Conservation (phyloP, 345 rosid species). For the Eutrema yunnanense region DNA sequence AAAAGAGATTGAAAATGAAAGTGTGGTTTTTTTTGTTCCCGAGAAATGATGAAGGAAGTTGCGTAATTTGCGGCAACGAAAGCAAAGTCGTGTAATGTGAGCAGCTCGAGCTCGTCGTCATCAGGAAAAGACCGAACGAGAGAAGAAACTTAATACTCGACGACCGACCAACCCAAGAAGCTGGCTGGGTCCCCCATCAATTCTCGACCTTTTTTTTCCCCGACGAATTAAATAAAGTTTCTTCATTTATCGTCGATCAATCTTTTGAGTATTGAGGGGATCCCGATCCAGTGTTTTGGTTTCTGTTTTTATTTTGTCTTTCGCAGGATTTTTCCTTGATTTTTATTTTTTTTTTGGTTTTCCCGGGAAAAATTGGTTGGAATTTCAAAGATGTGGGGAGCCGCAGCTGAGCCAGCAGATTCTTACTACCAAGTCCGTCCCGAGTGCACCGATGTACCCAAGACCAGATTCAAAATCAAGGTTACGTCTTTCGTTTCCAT, state of each 20-base stretch:
- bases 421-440: slow-evolving; percentile 84
- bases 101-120: slow-evolving; percentile 1
- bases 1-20: neutral
- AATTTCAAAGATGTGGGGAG: slow-evolving; percentile 56
- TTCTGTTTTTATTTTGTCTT: neutral
- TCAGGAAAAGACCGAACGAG: neutral
- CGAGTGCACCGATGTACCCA: slow-evolving; percentile 86
- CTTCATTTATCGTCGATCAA: slow-evolving; percentile 11
- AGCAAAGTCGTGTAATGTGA: neutral
- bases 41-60: neutral
- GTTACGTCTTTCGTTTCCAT: slow-evolving; percentile 33
- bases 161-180: neutral
- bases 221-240: neutral
- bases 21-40: no score
- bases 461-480: slow-evolving; percentile 83
- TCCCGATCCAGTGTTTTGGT: neutral
- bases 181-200: slow-evolving; percentile 26
- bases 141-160: neutral
- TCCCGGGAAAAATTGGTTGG: neutral
- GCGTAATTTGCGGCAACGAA: neutral
- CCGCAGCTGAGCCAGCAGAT: slow-evolving; percentile 58
- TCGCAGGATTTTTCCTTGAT: neutral
- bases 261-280: slow-evolving; percentile 20
- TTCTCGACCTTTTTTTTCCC: neutral
- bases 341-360: neutral